Base-by-base conservation (phyloP, 2,329 filamentous ascomycete species). In the Didymella exigua region DNA sequence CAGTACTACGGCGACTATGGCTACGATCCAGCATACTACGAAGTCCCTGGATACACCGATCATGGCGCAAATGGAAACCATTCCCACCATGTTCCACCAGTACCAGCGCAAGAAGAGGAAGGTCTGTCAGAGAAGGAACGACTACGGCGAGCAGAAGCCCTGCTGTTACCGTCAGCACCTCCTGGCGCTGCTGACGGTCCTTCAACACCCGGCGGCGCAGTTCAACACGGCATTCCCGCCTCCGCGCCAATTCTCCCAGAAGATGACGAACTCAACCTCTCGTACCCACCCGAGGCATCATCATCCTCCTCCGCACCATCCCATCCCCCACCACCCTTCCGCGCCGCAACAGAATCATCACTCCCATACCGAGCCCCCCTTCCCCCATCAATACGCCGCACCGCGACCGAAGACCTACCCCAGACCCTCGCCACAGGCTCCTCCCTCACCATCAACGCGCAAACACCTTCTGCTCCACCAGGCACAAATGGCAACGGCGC, bases 61-160 rank as follows among this genome's bases (percentile, higher is more conserved):
- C 57, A 61, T 33, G 61, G 64, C 29, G 67, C 62, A 50, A 70
- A 68, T 24, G 58, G 68, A 51, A 75, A 74, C 63, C 71, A 87
- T 14, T 84, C 86, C 26, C 68, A 66, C 42, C 61, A 74, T 9
- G 69, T 72, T 5, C 84, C 84, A 4, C 86, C 88, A n/a, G 78
- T 83, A 26, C 64, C 87, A 30, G 21, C 42, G 16, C 77, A 80
- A 10, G 77, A 82, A 11, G 86, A 91, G 50, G 83, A 84, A 56
- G 81, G 78, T 4, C 77, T 92, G 27, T 86, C 88, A 11, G 95
- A 98, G 60, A 97, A 97, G 74, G 88, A 96, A 56, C 86, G 88
- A 43, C 77, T 95, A 54, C 85, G 88, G 41, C 85, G 85, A 54
- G 91, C 91, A 34, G 93, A 97, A 76, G 84, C 88, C 62, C 84